Percentiles rank a stretch among this genome's conserved stretches.
These are phyloP conservation scores for Pezicula rhizophila DNA, from an alignment of 2,329 filamentous ascomycete genomes.

Conservation along the genomic window DNA sequence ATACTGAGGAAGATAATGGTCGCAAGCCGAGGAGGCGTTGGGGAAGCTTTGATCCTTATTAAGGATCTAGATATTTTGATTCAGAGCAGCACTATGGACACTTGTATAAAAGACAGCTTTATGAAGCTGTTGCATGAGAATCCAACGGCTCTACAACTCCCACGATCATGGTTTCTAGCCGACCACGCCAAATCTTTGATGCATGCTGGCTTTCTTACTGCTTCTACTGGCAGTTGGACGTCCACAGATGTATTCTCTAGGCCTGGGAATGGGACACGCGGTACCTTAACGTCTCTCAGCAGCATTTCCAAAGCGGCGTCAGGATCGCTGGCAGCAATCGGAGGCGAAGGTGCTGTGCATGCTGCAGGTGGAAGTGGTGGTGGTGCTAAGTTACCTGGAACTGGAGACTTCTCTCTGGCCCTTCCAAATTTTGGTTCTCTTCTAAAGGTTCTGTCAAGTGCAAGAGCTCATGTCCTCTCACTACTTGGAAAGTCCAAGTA, in stretches of 20 bases:
- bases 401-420: slow-evolving; percentile 45
- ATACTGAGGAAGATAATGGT: slow-evolving; percentile 56
- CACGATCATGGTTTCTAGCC: slow-evolving; percentile 33
- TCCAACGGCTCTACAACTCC: slow-evolving; percentile 38
- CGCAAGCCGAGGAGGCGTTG: slow-evolving; percentile 47
- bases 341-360: slow-evolving; percentile 60
- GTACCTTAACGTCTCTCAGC: slow-evolving; percentile 54
- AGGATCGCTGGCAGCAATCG: slow-evolving; percentile 63
- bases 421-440: slow-evolving; percentile 62
- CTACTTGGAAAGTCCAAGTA: slow-evolving; percentile 54
- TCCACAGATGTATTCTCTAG: slow-evolving; percentile 35
- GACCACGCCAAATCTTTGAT: slow-evolving; percentile 53
- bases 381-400: slow-evolving; percentile 20
- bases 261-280: slow-evolving; percentile 32
- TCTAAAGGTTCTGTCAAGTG: slow-evolving; percentile 57
- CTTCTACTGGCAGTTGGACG: slow-evolving; percentile 30
- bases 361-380: slow-evolving; percentile 49
- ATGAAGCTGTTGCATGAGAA: slow-evolving; percentile 43
- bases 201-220: slow-evolving; percentile 61
- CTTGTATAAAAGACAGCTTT: slow-evolving; percentile 45
- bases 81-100: slow-evolving; percentile 30
- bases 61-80: slow-evolving; percentile 49
- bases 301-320: slow-evolving; percentile 60
- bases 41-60: slow-evolving; percentile 58
- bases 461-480: slow-evolving; percentile 54